phyloP scores from a whole-genome alignment of 1,284 basidiomycete genomes.

The Pseudozyma sp. region DNA sequence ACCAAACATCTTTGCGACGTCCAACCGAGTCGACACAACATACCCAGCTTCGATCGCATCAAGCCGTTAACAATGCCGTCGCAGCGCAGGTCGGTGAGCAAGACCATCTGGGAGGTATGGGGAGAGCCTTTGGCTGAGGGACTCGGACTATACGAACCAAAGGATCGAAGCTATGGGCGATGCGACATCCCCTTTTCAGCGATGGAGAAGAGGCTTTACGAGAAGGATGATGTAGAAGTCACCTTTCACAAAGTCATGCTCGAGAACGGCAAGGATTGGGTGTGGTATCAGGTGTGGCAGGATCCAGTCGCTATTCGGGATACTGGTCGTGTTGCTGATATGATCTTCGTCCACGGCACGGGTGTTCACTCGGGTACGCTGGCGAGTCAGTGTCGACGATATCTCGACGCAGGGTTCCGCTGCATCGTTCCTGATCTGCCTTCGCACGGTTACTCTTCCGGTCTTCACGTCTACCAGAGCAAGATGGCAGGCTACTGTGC shows the following conservation, averaged over 20 bases:
- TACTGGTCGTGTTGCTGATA: constrained; percentile 59
- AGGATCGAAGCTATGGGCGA: constrained; percentile 59
- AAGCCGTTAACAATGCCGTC: neutral
- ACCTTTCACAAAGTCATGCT: constrained; percentile 60
- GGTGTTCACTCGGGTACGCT: constrained; percentile 67
- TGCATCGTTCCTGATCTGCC: constrained; percentile 64
- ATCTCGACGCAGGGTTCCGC: constrained; percentile 64
- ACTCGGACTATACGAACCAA: constrained; percentile 47
- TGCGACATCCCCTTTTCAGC: constrained; percentile 58
- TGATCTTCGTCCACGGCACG: constrained; percentile 65
- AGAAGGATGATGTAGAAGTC: constrained; percentile 59
- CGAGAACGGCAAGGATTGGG: constrained; percentile 63
- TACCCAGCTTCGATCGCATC: too few relatives aligned
- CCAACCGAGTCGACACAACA: too few relatives aligned
- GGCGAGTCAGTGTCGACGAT: constrained; percentile 62
- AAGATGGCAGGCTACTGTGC: constrained; percentile 50
- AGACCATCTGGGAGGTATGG: constrained; percentile 58
- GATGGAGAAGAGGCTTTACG: constrained; percentile 65
- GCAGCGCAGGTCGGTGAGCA: constrained; percentile 12
- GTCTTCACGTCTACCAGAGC: constrained; percentile 62
- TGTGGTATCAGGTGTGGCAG: constrained; percentile 67
- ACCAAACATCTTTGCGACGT: too few relatives aligned
- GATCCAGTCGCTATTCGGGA: constrained; percentile 47
- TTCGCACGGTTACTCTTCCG: constrained; percentile 65
- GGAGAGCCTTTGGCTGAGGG: constrained; percentile 47